Conservation (phyloP, 2,329 filamentous ascomycete genomes). For the Fusarium sp. region DNA sequence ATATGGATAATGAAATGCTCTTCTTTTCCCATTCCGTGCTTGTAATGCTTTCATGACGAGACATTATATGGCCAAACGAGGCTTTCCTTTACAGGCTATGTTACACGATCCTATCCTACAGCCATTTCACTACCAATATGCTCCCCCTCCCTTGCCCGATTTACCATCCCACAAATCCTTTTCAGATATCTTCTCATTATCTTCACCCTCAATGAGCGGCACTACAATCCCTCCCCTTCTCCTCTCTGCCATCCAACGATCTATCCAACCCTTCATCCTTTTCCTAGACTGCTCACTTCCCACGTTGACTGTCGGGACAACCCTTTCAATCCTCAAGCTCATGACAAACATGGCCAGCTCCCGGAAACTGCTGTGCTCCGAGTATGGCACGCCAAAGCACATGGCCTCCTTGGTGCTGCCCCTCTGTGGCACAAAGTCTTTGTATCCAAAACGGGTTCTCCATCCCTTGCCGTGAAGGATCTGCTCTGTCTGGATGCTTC, state of each 20-base stretch:
- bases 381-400: constrained; percentile 95
- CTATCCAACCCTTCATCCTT: constrained; percentile 74
- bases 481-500: constrained; percentile 61
- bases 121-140: constrained; percentile 51
- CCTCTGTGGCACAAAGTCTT: constrained; percentile 82
- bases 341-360: constrained; percentile 96
- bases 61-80: background rate
- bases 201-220: constrained; percentile 56
- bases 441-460: constrained; percentile 78
- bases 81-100: background rate
- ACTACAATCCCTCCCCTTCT: constrained; percentile 65
- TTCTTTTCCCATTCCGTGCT: constrained; percentile 27
- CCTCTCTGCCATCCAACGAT: constrained; percentile 71
- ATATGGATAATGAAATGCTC: constrained; percentile 45
- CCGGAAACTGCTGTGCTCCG: constrained; percentile 93
- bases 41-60: background rate
- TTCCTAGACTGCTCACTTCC: constrained; percentile 68
- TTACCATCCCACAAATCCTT: constrained; percentile 55
- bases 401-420: constrained; percentile 85
- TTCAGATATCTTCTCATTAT: constrained; percentile 46
- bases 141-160: constrained; percentile 52
- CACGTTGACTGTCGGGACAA: constrained; percentile 93
- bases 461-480: constrained; percentile 74
- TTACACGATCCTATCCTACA: background rate
- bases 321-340: constrained; percentile 84